Conservation (phyloP, 176 grass and related monocot species). For the Phragmites australis region DNA sequence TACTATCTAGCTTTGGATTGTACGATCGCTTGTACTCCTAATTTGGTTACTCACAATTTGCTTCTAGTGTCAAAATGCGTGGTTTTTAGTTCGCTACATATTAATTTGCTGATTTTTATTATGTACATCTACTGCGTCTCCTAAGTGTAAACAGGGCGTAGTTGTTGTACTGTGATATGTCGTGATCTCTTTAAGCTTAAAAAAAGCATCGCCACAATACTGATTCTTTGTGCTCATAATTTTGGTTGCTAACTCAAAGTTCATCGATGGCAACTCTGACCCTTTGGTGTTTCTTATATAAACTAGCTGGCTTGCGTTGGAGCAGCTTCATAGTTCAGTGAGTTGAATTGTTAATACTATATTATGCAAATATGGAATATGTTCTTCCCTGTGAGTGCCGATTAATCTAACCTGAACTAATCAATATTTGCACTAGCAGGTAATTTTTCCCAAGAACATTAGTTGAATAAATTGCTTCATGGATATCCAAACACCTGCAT, state of each 20-base stretch:
- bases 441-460: neutral
- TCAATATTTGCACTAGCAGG: neutral
- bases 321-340: neutral
- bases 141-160: neutral
- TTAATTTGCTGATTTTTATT: neutral
- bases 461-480: neutral
- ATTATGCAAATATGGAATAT: neutral
- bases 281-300: neutral
- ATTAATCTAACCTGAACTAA: neutral
- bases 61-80: neutral
- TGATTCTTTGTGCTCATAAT: neutral
- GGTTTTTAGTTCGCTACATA: neutral
- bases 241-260: neutral
- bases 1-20: neutral
- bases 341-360: neutral
- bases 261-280: neutral
- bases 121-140: neutral
- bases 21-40: neutral
- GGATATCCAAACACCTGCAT: conserved; percentile 10
- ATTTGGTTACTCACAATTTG: neutral
- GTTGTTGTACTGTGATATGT: neutral
- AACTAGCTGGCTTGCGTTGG: neutral
- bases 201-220: neutral
- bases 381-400: too few relatives aligned
- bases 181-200: neutral